phyloP scores from a whole-genome alignment of 129 eudicot species.

The Flaveria linearis region DNA sequence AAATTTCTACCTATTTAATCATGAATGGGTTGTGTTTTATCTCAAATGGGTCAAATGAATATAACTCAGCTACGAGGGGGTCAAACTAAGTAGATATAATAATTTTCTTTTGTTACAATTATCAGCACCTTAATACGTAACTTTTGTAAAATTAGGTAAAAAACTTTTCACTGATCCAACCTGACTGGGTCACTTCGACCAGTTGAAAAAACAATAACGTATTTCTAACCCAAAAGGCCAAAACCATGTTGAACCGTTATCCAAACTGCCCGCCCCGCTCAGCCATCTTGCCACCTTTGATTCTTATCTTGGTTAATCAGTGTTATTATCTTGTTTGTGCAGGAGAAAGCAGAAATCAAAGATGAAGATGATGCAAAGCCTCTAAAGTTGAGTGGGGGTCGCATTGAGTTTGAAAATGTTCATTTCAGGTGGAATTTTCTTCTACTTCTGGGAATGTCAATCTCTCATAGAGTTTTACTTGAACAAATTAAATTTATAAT shows the following conservation, averaged over 20 bases:
- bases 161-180: neutral
- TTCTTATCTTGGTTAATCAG: slow-evolving; percentile 1
- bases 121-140: neutral
- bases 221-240: neutral
- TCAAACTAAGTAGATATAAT: neutral
- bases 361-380: slow-evolving; percentile 72
- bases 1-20: neutral
- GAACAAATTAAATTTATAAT: too few relatives aligned
- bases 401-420: slow-evolving; percentile 78
- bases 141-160: neutral
- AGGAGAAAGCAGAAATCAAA: slow-evolving; percentile 78
- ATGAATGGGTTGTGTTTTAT: neutral
- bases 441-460: slow-evolving; percentile 15
- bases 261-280: neutral
- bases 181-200: neutral
- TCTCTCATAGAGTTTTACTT: neutral
- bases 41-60: neutral
- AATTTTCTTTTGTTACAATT: neutral
- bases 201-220: neutral
- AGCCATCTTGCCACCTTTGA: slow-evolving; percentile 1
- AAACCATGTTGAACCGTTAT: neutral
- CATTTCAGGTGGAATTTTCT: slow-evolving; percentile 71
- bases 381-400: slow-evolving; percentile 70
- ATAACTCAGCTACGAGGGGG: neutral
- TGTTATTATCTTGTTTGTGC: slow-evolving; percentile 21